Base-by-base conservation (phyloP, 148 eudicot species). In the Spergularia bocconei region DNA sequence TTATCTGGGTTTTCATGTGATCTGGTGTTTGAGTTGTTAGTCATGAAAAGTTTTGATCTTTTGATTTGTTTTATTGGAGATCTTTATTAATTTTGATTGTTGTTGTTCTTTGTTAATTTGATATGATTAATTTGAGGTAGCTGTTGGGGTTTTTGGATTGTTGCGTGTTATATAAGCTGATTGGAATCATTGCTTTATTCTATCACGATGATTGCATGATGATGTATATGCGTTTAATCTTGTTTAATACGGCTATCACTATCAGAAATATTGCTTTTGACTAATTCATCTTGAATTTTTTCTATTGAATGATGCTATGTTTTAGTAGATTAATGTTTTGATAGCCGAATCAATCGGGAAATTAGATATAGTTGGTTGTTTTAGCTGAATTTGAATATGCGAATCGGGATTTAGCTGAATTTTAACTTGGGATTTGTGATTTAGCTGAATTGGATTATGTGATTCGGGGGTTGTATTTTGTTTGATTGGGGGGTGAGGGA, bases 11-110 rank as follows among this genome's bases (percentile, higher is more conserved):
- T 38, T 14, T n/a, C 33, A 44, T 13, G 47, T 67, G 5, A 48
- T 20, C 11, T 67, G 13, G 51, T 21, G 4, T 2, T 79, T 54
- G 64, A 74, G 25, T 63, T 44, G 44, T 41, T 6, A n/a, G 44
- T 58, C 2, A 25, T 55, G 2, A 21, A 67, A 44, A 25, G 25
- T 55, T 78, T 56, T 33, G 39, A 54, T 68, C 75, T 71, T 64
- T 78, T 63, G 64, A 72, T 71, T 65, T 60, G 9, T 60, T 25
- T 6, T 44, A 6, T 44, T 44, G 8, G 38, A 11, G 17, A 62
- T 50, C 12, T 50, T 23, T 13, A 59, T 8, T 59, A 20, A 5
- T 59, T 21, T 59, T 36, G 48, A 44, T 44, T 44, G 48, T 44
- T 44, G 48, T 44, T 44, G 44, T 41, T 41, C 44, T 5, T 41